A percentile compares a stretch with the other conserved stretches of the same genome.
These are phyloP conservation scores for Salix brachista DNA, from an alignment of 345 rosid species.

Conservation along the genomic window DNA sequence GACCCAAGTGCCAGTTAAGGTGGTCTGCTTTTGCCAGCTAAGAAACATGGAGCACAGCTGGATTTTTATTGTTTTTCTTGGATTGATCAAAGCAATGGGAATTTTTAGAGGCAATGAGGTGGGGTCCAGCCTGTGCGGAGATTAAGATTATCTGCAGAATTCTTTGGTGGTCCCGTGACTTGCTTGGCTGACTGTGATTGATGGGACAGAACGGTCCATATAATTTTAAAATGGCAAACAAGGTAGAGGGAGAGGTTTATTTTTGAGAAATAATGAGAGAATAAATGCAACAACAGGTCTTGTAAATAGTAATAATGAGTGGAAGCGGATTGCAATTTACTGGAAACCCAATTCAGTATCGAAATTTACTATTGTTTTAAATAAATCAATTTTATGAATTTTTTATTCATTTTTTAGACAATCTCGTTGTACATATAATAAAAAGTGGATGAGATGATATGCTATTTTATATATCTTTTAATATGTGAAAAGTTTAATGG, in stretches of 20 bases:
- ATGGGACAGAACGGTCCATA: background rate
- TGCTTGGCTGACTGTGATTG: slow-evolving; percentile 8
- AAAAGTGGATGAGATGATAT: no score
- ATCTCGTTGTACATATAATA: no score
- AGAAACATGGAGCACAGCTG: slow-evolving; percentile 47
- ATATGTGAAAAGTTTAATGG: no score
- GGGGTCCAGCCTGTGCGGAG: background rate
- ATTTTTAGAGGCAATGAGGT: background rate
- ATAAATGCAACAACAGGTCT: background rate
- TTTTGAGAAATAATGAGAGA: background rate
- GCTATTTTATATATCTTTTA: no score
- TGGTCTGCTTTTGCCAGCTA: background rate
- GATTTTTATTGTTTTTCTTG: slow-evolving; percentile 7
- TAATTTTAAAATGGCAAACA: background rate
- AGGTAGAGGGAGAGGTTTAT: background rate
- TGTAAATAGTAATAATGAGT: background rate
- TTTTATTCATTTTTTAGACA: no score
- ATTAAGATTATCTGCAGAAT: background rate
- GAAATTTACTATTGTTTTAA: no score
- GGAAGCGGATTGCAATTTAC: no score
- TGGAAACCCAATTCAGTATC: no score
- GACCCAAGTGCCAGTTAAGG: slow-evolving; percentile 14
- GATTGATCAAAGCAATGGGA: background rate
- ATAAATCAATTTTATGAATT: no score
- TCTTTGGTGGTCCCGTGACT: background rate